Evolutionary conservation across 2,329 filamentous ascomycete species (phyloP).

Genomic region (Fusarium secorum): DNA sequence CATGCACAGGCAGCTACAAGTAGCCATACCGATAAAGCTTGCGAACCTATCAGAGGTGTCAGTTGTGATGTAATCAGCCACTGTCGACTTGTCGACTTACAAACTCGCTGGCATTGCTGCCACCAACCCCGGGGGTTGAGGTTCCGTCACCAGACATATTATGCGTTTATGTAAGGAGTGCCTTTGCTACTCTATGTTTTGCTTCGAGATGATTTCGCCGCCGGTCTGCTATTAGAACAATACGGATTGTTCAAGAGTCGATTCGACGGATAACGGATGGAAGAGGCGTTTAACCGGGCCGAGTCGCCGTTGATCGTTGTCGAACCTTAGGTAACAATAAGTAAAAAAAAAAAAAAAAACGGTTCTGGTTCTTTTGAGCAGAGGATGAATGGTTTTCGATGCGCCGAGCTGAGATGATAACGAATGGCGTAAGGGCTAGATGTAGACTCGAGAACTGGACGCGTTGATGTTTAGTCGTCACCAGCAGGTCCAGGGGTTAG

Average conservation of each 20-base stretch:
- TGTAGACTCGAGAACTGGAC: constrained; percentile 16
- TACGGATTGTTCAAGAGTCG: constrained; percentile 17
- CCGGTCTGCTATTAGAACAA: constrained; percentile 1
- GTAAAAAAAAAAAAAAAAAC: too few species aligned
- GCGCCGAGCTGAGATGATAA: constrained; percentile 19
- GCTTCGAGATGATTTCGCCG: background rate
- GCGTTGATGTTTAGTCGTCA: constrained; percentile 21
- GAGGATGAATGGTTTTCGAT: background rate
- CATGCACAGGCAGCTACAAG: background rate
- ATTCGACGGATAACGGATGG: constrained; percentile 11
- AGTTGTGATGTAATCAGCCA: constrained; percentile 20
- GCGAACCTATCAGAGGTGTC: constrained; percentile 73
- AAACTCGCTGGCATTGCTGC: constrained; percentile 94
- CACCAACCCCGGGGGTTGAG: constrained; percentile 50
- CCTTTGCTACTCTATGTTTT: background rate
- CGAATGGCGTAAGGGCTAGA: constrained; percentile 3
- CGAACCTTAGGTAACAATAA: constrained; percentile 2
- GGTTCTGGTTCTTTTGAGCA: background rate
- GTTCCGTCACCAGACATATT: constrained; percentile 48
- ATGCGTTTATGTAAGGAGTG: background rate
- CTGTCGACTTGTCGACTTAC: constrained; percentile 63
- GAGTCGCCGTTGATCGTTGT: constrained; percentile 17
- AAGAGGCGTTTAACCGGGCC: constrained; percentile 30
- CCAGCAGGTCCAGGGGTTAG: constrained; percentile 8
- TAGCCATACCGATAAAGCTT: constrained; percentile 90